Base-by-base conservation (phyloP, 148 eudicot species). In the Polygonum maritimum region DNA sequence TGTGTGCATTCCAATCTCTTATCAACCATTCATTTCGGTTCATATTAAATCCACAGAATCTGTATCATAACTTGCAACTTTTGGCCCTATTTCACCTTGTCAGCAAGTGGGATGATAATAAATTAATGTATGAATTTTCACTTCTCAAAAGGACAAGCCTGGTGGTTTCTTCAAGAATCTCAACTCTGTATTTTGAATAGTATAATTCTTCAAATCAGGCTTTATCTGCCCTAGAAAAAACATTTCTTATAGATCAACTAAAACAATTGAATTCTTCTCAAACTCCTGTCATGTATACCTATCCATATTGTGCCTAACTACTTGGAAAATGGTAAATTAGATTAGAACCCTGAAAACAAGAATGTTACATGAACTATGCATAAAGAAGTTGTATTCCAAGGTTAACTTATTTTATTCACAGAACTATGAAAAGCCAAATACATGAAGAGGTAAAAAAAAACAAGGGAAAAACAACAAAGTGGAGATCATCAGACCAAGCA, bases 151-250 rank as follows among this genome's bases (percentile, higher is more conserved):
- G 85, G 74, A 78, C 67, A 73, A 80, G 62, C 71, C 75, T 83
- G 85, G 81, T 80, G 49, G 74, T 71, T 78, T 80, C 85, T 83
- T 83, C 69, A 78, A 80, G 80, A 79, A 70, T 39, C 80, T 80
- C 73, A 48, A 69, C 80, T 45, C 51, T 71, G 48, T 40, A 40
- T 39, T 15, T 6, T 51, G 69, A 49, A 74, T 57, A 33, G 48
- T 75, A 75, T 69, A 62, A 81, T 6, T 70, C 49, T 18, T 52
- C 54, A 57, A 33, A 62, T 11, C 38, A 31, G 16, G 31, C 16
- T 10, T 62, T 26, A 62, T 62, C 69, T 62, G 69, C 69, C 69
- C 69, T 12, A 31, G 38, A 33, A 62, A 62, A 39, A 67, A 67
- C 44, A 67, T 67, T 16, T 67, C 71, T 67, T 67, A 36, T 36